phyloP scores from a whole-genome alignment of 1,284 basidiomycete species.

The Ganoderma multipileum region DNA sequence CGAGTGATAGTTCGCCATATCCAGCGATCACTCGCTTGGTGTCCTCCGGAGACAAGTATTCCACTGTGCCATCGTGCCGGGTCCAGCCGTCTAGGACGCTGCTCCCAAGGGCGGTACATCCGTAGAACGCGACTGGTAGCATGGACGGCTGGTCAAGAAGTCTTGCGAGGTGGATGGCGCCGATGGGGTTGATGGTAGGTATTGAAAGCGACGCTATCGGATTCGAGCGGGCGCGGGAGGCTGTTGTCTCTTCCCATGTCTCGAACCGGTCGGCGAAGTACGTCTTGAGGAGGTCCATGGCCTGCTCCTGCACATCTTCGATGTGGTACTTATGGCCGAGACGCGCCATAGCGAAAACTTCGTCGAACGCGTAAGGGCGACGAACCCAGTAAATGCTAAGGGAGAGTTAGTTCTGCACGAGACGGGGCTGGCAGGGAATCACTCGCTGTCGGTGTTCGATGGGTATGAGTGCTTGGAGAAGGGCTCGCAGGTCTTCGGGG shows the following conservation, averaged over 20 bases:
- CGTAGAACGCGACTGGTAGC: constrained; percentile 11
- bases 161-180: constrained; percentile 18
- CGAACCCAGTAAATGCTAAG: not conserved
- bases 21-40: constrained; percentile 7
- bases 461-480: constrained; percentile 13
- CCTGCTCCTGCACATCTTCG: not conserved
- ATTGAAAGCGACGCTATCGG: not conserved
- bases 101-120: constrained; percentile 4
- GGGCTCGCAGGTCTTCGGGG: constrained; percentile 11
- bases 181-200: constrained; percentile 1
- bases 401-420: not conserved
- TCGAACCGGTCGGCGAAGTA: constrained; percentile 11
- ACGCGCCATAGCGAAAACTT: not conserved
- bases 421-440: too few species aligned
- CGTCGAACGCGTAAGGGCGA: not conserved
- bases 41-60: constrained; percentile 11
- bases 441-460: constrained; percentile 1
- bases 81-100: constrained; percentile 1
- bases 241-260: not conserved
- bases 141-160: constrained; percentile 10
- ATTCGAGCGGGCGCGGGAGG: not conserved
- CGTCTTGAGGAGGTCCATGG: not conserved
- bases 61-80: constrained; percentile 11
- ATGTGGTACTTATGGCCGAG: constrained; percentile 8
- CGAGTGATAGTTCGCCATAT: not conserved